Evolutionary conservation across 192 early-diverging fungal genomes (phyloP), one percentile per base, ranked within the genome.

Genomic region (Backusella sp.): DNA sequence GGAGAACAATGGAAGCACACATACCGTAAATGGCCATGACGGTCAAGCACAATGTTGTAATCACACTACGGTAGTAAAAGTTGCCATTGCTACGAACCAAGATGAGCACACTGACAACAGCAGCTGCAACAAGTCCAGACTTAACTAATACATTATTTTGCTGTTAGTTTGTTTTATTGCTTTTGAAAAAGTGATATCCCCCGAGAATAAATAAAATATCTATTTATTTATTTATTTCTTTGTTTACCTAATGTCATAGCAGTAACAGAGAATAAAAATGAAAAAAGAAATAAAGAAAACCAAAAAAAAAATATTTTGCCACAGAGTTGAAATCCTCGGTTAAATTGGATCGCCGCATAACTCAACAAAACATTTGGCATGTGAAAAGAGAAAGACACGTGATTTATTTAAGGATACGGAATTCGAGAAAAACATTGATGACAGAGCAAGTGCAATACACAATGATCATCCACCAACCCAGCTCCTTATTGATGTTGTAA

Each of bases 341-440:
- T 62, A 62, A 62, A 62, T 62, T 62, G 11, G 56, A 62, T 62
- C 56, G 28, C 56, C 56, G 56, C 23, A 12, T 28, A 56, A 28
- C 26, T 62, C 46, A 49, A 49, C 46, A 49, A 49, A 49, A 17
- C 0, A 44, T 15, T 44, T 44, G 15, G 42, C 46, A 49, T 49
- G 46, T 49, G 46, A 49, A 49, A 49, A 49, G 42, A 44, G 0
- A 15, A 17, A 14, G 17, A 19, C 46, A 49, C 46, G 46, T 49
- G 46, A 49, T 49, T 49, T 49, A 49, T 21, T 49, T 49, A 49
- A 49, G 46, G 1, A 67, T 42, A 35, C 34, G n/a, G 23, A 84
- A 70, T 77, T 92, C 92, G 41, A 93, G 70, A 9, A 86, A 80
- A 11, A 94, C 68, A 75, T 92, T 93, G 37, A 85, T 73, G 15